Evolutionary conservation across 768 basidiomycete genomes (phyloP), one percentile per base, ranked within the genome.

Genomic region (Rhodotorula paludigena): DNA sequence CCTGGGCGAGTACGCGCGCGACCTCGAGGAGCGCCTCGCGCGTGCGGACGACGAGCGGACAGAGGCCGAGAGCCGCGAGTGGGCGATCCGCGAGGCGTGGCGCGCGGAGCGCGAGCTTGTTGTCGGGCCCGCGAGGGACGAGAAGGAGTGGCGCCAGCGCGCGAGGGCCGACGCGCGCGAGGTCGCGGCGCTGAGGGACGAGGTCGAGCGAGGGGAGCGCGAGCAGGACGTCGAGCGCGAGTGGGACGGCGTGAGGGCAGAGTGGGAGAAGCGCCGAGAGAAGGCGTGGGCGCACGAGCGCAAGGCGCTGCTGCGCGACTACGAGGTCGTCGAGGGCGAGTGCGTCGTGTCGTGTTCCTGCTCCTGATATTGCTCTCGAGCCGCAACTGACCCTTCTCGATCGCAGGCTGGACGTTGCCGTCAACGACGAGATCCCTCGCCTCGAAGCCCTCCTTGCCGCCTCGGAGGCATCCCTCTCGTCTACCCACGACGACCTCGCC

Each of bases 181-280:
- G 32, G 20, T 30, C 5, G 45, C 16, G 5, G 69, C 65, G 33
- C 18, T 71, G 52, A 38, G 57, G 57, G 44, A 65, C 68, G 86
- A 86, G 71, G 82, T 89, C 0, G 85, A 86, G 41, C 84, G 86
- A 23, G 76, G 88, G 11, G 85, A 88, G 78, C 78, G 77, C 6
- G 45, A 39, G 47, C 25, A 25, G 36, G 41, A 33, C 12, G 6
- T 23, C 15, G 35, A 25, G 36, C 48, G 25, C 5, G 36, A 41
- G 23, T 41, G 48, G 64, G 57, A 45, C 12, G 41, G 20, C 2
- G 57, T 33, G 35, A 5, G 35, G 35, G 33, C 16, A 15, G 33
- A 21, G 36, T 49, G 49, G 39, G 36, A 53, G 38, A 16, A 25
- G 21, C 42, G 47, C 28, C 21, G 57, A 57, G 52, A 56, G 23